Evolutionary conservation across 2,329 filamentous ascomycete genomes (phyloP), one percentile per base, ranked within the genome.

Genomic region (Gyromitra esculenta): DNA sequence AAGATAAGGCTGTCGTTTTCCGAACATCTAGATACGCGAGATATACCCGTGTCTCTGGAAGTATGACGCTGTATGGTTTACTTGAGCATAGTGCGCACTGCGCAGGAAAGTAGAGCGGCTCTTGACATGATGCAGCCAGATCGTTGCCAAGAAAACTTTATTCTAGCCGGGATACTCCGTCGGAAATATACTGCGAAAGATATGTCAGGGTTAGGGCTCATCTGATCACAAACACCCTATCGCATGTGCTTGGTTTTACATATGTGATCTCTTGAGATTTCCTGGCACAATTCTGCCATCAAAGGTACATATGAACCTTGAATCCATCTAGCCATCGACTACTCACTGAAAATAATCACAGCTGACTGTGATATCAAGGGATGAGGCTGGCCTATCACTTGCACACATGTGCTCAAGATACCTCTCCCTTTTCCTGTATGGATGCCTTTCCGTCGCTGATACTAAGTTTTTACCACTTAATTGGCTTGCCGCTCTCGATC

Each of bases 71-170:
- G 57, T 21, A 62, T 25, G 18, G 25, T 72, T 18, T 64, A 13
- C 45, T 63, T 52, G 64, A 48, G 50, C 39, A 52, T 72, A 41
- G 50, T 57, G 60, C 60, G 56, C 62, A 54, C 11, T 37, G 54
- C 66, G 59, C 67, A 71, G 21, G 31, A 52, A 48, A 15, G 15
- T n/a, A 67, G 31, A 48, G 70, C 63, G 70, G 70, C 72, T 74
- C 64, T 69, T 64, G n/a, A 57, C 66, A 70, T 74, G 63, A 69
- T 74, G 72, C 72, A 71, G 66, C 72, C 59, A 52, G 65, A 70
- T 75, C 72, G 72, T 70, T 75, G 72, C 72, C 72, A 75, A 75
- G 72, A 70, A 63, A 75, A 75, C 72, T 75, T 75, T 75, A 75
- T 75, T 71, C 72, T 65, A 18, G 60, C 56, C 69, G 69, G 69